Evolutionary conservation across 2,329 filamentous ascomycete genomes (phyloP), one percentile per base, ranked within the genome.

Genomic region (Apiospora rasikravindrae): DNA sequence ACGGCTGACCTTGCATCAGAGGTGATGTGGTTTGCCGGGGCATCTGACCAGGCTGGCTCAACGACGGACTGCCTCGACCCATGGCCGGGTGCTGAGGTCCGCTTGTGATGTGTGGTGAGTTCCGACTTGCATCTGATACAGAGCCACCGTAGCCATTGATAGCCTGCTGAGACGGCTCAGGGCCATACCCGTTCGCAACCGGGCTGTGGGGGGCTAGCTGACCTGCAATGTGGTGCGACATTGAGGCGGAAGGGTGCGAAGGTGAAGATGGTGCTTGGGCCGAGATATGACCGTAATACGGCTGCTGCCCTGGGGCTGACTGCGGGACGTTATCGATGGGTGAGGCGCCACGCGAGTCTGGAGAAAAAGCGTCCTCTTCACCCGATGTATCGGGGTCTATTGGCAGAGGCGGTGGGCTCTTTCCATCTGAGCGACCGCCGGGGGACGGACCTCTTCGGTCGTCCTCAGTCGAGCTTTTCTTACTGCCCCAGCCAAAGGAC

Each of bases 401-500:
- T 64, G 77, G 72, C 67, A 76, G 73, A 5, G 76, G 69, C 22
- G 76, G 75, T 22, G 77, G 75, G 26, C 71, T 68, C 4, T 78
- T 77, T 29, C 75, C 75, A 70, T 79, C 75, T 19, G 74, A 73
- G 69, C 73, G 69, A 26, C 69, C 77, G 70, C 76, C 75, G 33
- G 77, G 77, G 16, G 78, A 78, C 68, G 78, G 75, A 19, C 69
- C 64, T 66, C 73, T 71, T 71, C 77, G 76, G 61, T 84, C 80
- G 37, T 84, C 81, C 33, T 82, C 24, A 2, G n/a, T 68, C 66
- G 66, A 22, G 22, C 66, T 47, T 47, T 68, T 71, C 81, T 83
- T 71, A 77, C 80, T 47, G 79, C 79, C 71, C 44, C 85, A 76
- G 57, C 86, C 86, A 78, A 91, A 88, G 4, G 87, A 88, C 22